Evolutionary conservation across 495 filamentous ascomycete genomes (phyloP), one percentile per base, ranked within the genome.

Genomic region (Immersiella caudata): DNA sequence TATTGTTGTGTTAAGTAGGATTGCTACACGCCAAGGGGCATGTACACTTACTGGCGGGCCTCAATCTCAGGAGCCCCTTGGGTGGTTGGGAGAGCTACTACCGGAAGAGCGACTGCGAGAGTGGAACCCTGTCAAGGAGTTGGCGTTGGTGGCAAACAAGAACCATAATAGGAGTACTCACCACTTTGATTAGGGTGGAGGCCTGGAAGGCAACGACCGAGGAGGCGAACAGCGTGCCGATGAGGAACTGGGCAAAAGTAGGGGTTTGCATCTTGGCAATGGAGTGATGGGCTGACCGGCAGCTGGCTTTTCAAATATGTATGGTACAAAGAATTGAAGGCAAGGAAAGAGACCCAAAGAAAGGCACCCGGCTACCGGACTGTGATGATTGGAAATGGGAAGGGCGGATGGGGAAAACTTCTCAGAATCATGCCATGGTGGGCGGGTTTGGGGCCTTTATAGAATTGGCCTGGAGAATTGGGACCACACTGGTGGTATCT

Each of bases 241-340:
- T 62, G 29, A 79, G 50, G 69, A 79, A 68, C 65, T 74, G 69
- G 54, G 70, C 74, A 71, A 79, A 67, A 21, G 76, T 73, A 65
- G 69, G 65, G 61, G 75, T 71, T 66, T 77, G 71, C 75, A 79
- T 79, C 54, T 67, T 77, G 68, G 68, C 51, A 59, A 59, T 64
- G 46, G 25, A 66, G 64, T 51, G 56, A 70, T 56, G 51, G 66
- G 69, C 66, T 73, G 69, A 33, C 68, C 68, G 66, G 68, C 68
- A 73, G 68, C 68, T 29, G 60, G 46, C 12, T 67, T 59, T n/a
- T 22, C 36, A 40, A 67, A 36, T 33, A 64, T 18, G 66, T 54
- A 61, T 12, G 9, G 40, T 62, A 69, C 18, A 66, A 62, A 22
- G 69, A 65, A 61, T 50, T 46, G 57, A 64, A 62, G 18, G 67